Evolutionary conservation across 768 basidiomycete genomes (phyloP), one percentile per base, ranked within the genome.

Genomic region (Pisolithus orientalis): DNA sequence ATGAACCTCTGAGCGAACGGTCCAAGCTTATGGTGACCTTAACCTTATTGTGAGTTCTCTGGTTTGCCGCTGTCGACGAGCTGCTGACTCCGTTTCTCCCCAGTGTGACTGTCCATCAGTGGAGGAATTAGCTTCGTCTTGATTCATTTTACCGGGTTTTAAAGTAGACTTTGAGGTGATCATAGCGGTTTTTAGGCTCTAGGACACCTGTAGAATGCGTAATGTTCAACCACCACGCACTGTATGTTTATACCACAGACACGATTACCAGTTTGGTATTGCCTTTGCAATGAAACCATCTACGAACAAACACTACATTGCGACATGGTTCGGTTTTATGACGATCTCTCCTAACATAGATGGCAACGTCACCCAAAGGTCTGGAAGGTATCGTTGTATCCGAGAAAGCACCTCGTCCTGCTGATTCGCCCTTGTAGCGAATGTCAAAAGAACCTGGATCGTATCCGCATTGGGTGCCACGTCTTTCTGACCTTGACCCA

Each of bases 21-120:
- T 42, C 40, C 42, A 54, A 94, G 92, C 92, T 9, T 94, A 89
- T 63, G 95, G 95, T 42, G 95, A 99, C 69, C 71, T 90, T 53
- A 93, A 97, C 67, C 78, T 98, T 28, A 77, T 91, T 64, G 87
- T 88, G 63, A 78, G 88, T 80, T 11, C 44, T 24, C 9, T 16
- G 21, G 32, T 47, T 57, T 46, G 1, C 32, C 43, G 13, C 14
- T 34, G 39, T 10, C 40, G 39, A 32, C 47, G 32, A 31, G 29
- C 43, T 39, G 7, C 47, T 14, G 31, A 61, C 59, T 43, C 57
- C 38, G 44, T 57, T 34, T 39, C 47, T 53, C 48, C 46, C 11
- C 59, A 91, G 90, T 93, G 90, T 59, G 86, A 90, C 63, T 93
- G 90, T 58, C 87, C 88, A 17, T 78, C 89, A 2, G 90, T 93